Base-by-base conservation (phyloP, 805 yeast genomes). In the Metschnikowia continentalis region DNA sequence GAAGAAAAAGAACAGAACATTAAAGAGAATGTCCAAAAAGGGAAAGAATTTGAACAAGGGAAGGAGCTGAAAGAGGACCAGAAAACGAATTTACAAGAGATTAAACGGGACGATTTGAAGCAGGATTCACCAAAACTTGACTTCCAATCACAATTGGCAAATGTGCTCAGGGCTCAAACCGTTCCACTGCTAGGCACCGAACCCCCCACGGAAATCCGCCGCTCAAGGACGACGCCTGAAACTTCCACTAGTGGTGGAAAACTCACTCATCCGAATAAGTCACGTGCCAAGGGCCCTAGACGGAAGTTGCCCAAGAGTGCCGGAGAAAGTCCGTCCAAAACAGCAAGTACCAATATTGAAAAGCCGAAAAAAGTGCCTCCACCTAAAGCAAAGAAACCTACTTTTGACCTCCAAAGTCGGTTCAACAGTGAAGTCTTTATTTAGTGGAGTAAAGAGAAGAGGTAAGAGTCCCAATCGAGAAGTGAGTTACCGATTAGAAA, bases 231-330 rank as follows among this genome's bases (percentile, higher is more conserved):
- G 1, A 41, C 35, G 3, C 48, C 56, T 4, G 51, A 47, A 20
- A 35, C 48, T 15, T 3, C n/a, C 15, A 19, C 32, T 32, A 20
- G 35, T 5, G 47, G 19, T 14, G 42, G 32, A 13, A 69, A 69
- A 39, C 63, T 79, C 42, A 64, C 64, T 0, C 83, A 80, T 60
- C 62, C 75, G 2, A 79, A 71, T 42, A 80, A 79, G 57, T 50
- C 63, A 0, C 65, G 84, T 48, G 66, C 82, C 15, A 74, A 68
- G 49, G 84, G 84, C 0, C 84, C 84, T 0, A 77, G 72, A 58
- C 63, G 84, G 54, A 65, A 76, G 46, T 65, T 76, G 17, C 83
- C 83, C 1, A 67, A 69, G 20, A 44, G 17, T 8, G 37, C 35
- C 3, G 30, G 37, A 13, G 44, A 30, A 15, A 39, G 32, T 22